phyloP scores from a whole-genome alignment of 2,329 filamentous ascomycete genomes.

The Plenodomus tracheiphilus region DNA sequence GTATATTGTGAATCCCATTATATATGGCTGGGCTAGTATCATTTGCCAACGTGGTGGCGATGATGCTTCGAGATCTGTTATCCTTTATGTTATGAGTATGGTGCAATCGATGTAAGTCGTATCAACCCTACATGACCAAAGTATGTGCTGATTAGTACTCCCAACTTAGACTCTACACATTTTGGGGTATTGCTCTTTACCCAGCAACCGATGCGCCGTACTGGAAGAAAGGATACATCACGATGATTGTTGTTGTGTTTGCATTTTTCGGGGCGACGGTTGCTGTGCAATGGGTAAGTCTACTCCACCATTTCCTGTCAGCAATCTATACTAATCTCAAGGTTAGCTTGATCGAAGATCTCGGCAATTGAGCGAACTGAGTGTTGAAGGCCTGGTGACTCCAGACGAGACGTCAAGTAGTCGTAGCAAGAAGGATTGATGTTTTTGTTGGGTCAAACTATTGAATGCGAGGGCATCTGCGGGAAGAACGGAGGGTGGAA shows the following conservation, averaged over 20 bases:
- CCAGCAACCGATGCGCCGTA: constrained; percentile 50
- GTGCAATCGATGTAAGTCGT: constrained; percentile 36
- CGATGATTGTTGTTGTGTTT: constrained; percentile 40
- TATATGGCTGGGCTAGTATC: constrained; percentile 48
- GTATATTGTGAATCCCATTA: constrained; percentile 47
- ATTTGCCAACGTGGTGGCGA: constrained; percentile 46
- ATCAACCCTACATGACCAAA: too few species aligned
- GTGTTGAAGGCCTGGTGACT: neutral
- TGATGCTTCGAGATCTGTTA: constrained; percentile 48
- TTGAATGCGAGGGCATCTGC: too few species aligned
- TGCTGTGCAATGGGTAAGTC: constrained; percentile 27
- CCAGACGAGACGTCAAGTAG: neutral
- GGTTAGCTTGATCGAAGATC: neutral
- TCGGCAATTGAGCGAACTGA: neutral
- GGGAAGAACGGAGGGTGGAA: too few species aligned
- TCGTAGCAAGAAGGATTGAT: neutral
- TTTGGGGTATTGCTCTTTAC: constrained; percentile 52
- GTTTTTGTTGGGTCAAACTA: neutral
- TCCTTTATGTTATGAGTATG: constrained; percentile 49
- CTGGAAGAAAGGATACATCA: constrained; percentile 46
- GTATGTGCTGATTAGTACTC: too few species aligned
- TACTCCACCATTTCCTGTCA: neutral
- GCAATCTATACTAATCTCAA: neutral
- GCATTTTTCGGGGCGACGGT: constrained; percentile 28
- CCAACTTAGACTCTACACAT: constrained; percentile 44